Evolutionary conservation across 2,329 filamentous ascomycete genomes (phyloP).

Genomic region (Verruconis gallopava): DNA sequence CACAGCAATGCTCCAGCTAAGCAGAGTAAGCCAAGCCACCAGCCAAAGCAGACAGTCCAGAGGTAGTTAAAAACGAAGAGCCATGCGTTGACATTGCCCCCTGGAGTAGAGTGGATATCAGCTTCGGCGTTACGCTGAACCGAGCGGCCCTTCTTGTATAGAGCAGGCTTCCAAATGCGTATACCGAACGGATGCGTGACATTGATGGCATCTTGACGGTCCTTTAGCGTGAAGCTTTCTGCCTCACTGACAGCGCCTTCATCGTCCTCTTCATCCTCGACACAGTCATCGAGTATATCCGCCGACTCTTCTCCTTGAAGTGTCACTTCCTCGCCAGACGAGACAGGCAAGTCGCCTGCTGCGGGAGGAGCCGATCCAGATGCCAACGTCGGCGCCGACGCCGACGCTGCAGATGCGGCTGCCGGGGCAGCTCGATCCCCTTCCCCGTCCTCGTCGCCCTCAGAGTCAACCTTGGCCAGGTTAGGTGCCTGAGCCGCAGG

Average conservation of each 20-base stretch:
- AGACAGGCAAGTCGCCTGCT: not conserved
- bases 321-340: constrained; percentile 21
- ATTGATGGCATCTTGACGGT: constrained; percentile 95
- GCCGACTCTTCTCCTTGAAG: constrained; percentile 25
- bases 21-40: constrained; percentile 80
- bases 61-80: constrained; percentile 76
- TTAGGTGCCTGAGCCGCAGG: constrained; percentile 31
- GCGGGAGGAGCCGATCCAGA: too few species aligned
- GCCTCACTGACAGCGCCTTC: constrained; percentile 72
- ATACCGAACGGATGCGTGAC: constrained; percentile 98
- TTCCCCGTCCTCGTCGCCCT: constrained; percentile 27
- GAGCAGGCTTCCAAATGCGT: constrained; percentile 92
- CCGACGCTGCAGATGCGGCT: constrained; percentile 1
- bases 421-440: too few species aligned
- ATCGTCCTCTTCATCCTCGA: constrained; percentile 45
- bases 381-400: constrained; percentile 13
- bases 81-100: constrained; percentile 72
- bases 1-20: constrained; percentile 64
- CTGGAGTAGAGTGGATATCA: constrained; percentile 91
- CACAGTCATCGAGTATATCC: constrained; percentile 27
- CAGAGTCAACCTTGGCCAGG: constrained; percentile 37
- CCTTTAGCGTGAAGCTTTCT: constrained; percentile 94
- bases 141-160: constrained; percentile 95
- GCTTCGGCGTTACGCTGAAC: constrained; percentile 93
- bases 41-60: constrained; percentile 87